Evolutionary conservation across 2,329 filamentous ascomycete genomes (phyloP).

Genomic region (Monilinia vaccinii-corymbosi): DNA sequence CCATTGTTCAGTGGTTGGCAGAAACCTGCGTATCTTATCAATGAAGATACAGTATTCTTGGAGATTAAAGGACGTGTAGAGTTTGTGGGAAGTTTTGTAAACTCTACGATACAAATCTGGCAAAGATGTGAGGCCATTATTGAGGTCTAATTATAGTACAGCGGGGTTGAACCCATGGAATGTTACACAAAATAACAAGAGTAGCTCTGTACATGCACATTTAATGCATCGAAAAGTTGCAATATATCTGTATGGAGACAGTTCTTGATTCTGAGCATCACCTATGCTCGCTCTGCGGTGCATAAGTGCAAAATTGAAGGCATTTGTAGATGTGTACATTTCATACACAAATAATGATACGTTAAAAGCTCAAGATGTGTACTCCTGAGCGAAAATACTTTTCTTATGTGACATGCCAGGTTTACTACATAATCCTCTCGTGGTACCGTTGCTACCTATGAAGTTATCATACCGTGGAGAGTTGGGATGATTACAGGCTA

Average conservation of each 20-base stretch:
- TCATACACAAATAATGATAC: not conserved
- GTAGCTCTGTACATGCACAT: not conserved
- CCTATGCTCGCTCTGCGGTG: not conserved
- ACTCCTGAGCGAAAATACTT: not conserved
- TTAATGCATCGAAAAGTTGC: not conserved
- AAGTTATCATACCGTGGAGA: not conserved
- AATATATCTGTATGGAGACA: not conserved
- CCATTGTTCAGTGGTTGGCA: not conserved
- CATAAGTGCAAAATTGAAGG: not conserved
- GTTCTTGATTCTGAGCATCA: not conserved
- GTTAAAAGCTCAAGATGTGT: not conserved
- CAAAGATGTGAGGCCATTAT: not conserved
- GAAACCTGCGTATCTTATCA: not conserved
- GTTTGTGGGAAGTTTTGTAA: too few relatives aligned
- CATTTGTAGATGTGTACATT: not conserved
- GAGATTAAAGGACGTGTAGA: too few relatives aligned
- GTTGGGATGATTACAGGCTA: not conserved
- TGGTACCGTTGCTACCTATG: accelerated
- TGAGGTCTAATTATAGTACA: not conserved
- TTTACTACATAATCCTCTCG: too few relatives aligned
- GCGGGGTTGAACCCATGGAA: not conserved
- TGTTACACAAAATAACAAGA: not conserved
- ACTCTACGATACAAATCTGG: not conserved
- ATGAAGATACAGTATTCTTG: not conserved
- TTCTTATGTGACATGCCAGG: not conserved